Evolutionary conservation across 169 alveolate genomes (phyloP).

Genomic region (Plasmodium gaboni): DNA sequence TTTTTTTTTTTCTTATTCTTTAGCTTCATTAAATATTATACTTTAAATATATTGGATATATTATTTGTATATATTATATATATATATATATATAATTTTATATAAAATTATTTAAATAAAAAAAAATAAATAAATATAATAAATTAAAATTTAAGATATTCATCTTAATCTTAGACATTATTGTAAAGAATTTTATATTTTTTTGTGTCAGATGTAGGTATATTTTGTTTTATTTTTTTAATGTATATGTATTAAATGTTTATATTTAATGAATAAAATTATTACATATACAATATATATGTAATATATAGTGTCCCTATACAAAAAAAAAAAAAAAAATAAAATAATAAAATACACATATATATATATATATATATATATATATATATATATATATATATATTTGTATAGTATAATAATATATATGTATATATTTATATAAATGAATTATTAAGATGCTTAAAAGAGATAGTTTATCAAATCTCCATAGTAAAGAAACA

Average conservation of each 20-base stretch:
- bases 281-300: not conserved
- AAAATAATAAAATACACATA: not conserved
- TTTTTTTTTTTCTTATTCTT: constrained; percentile 11
- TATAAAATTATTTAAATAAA: constrained; percentile 17
- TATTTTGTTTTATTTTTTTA: constrained; percentile 27
- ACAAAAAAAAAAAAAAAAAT: no score
- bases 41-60: no score
- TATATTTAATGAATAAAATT: constrained; percentile 29
- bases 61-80: not conserved
- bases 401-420: constrained; percentile 4
- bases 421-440: constrained; percentile 33
- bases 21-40: no score
- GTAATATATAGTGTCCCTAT: constrained; percentile 24
- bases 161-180: constrained; percentile 56
- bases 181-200: constrained; percentile 41
- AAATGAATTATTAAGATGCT: constrained; percentile 63
- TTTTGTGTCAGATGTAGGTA: constrained; percentile 45
- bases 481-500: constrained; percentile 69
- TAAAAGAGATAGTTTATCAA: constrained; percentile 71
- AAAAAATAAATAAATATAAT: constrained; percentile 12
- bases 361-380: not conserved
- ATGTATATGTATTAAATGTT: constrained; percentile 10
- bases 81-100: constrained; percentile 17
- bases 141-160: constrained; percentile 27
- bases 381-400: not conserved